These are phyloP conservation scores for Tylopilus vinaceipallidus DNA, from an alignment of 768 basidiomycete species.

Conservation along the genomic window DNA sequence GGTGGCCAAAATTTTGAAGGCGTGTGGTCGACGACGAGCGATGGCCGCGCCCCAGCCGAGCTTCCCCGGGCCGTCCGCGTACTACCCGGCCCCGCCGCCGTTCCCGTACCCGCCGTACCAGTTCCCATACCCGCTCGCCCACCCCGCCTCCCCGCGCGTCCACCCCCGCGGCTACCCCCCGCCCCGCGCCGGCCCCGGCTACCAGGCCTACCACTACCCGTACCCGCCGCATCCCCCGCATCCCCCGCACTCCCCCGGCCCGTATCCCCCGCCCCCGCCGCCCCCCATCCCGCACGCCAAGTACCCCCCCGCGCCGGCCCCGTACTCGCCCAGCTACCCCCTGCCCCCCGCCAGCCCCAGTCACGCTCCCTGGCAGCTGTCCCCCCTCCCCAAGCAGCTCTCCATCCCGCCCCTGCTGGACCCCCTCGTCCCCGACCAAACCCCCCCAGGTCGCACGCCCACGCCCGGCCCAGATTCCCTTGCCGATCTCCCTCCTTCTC, in stretches of 20 bases:
- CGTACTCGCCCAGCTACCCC: conserved; percentile 29
- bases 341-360: no score
- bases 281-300: no score
- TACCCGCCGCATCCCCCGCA: conserved; percentile 33
- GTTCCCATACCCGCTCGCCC: conserved; percentile 34
- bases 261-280: conserved; percentile 64
- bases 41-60: conserved; percentile 27
- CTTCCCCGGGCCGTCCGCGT: conserved; percentile 30
- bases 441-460: conserved; percentile 36
- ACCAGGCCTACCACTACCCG: conserved; percentile 39
- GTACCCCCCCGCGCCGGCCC: no score
- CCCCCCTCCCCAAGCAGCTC: conserved; percentile 64
- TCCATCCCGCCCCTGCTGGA: no score
- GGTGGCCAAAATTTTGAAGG: no score
- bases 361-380: conserved; percentile 49
- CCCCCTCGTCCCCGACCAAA: no score
- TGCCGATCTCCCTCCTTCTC: no score
- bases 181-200: conserved; percentile 41
- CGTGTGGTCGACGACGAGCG: background rate
- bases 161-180: conserved; percentile 36
- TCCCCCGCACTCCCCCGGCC: conserved; percentile 13
- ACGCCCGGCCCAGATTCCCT: conserved; percentile 38
- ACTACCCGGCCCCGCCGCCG: conserved; percentile 30
- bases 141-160: conserved; percentile 38
- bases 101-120: conserved; percentile 39